phyloP scores from a whole-genome alignment of 169 alveolate species.

The Cryptosporidium andersoni region DNA sequence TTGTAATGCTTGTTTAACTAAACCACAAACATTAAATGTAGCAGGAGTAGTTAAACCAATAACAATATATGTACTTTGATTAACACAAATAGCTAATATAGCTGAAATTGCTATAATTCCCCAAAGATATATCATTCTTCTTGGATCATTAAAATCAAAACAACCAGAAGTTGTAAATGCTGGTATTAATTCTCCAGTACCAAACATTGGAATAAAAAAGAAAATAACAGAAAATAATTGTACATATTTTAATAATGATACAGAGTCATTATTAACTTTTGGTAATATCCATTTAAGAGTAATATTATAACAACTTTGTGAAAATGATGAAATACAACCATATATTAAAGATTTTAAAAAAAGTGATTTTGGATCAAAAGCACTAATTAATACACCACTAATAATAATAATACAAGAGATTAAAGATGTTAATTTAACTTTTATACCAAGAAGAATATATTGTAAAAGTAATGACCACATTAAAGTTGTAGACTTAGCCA shows the following conservation, averaged over 20 bases:
- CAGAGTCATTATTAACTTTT: slow-evolving; percentile 58
- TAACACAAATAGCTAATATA: slow-evolving; percentile 61
- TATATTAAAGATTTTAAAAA: slow-evolving; percentile 42
- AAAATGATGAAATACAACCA: slow-evolving; percentile 63
- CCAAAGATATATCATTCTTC: slow-evolving; percentile 43
- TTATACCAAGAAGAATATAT: slow-evolving; percentile 39
- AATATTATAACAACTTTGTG: slow-evolving; percentile 63
- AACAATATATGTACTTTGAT: slow-evolving; percentile 65
- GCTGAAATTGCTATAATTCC: slow-evolving; percentile 57
- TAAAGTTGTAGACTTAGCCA: slow-evolving; percentile 66
- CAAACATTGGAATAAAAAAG: slow-evolving; percentile 70
- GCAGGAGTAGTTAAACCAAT: slow-evolving; percentile 70
- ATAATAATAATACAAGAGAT: slow-evolving; percentile 62
- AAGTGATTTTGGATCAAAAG: slow-evolving; percentile 68
- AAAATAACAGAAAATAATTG: slow-evolving; percentile 61
- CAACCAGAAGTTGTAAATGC: slow-evolving; percentile 65
- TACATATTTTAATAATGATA: slow-evolving; percentile 44
- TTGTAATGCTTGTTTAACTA: slow-evolving; percentile 63
- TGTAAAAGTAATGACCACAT: slow-evolving; percentile 57
- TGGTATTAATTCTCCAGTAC: slow-evolving; percentile 68
- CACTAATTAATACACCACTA: slow-evolving; percentile 63
- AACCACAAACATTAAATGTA: slow-evolving; percentile 66
- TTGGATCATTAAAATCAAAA: slow-evolving; percentile 23
- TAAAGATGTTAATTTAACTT: slow-evolving; percentile 48
- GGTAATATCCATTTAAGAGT: slow-evolving; percentile 69